Percentiles rank a stretch among this genome's conserved stretches.
Evolutionary conservation across 208 protist genomes (phyloP).

Genomic region (Trypanosoma platydactyli): DNA sequence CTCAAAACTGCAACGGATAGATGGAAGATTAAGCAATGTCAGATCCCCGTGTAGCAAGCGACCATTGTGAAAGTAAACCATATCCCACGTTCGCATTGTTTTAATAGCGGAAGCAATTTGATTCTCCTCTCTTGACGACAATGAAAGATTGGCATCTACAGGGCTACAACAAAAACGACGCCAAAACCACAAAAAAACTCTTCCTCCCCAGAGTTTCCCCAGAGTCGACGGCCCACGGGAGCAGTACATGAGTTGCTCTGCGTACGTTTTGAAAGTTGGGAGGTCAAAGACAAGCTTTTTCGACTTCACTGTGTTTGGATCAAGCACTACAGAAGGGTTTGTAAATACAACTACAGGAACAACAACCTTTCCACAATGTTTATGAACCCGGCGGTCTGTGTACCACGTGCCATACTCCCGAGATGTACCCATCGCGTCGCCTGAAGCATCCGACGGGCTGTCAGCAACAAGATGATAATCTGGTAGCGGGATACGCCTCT

Average conservation of each 20-base stretch:
- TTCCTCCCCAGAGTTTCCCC: conserved; percentile 17
- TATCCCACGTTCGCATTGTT: conserved; percentile 83
- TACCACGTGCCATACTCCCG: conserved; percentile 71
- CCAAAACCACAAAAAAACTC: neutral
- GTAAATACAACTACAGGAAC: conserved; percentile 90
- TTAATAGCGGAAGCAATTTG: conserved; percentile 52
- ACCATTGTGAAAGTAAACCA: conserved; percentile 77
- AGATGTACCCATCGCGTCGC: conserved; percentile 1
- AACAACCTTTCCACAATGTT: conserved; percentile 64
- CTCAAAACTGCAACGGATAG: conserved; percentile 51
- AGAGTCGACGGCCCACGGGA: conserved; percentile 25
- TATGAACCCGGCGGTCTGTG: conserved; percentile 67
- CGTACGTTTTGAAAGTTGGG: conserved; percentile 58
- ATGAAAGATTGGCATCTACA: neutral
- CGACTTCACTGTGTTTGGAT: conserved; percentile 62
- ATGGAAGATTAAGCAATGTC: conserved; percentile 46
- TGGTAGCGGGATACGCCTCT: conserved; percentile 60
- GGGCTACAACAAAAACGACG: neutral
- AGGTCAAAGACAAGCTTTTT: conserved; percentile 81
- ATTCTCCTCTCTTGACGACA: conserved; percentile 22
- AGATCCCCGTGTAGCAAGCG: conserved; percentile 71
- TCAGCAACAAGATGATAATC: conserved; percentile 24
- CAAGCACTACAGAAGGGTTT: conserved; percentile 59
- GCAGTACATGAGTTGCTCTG: conserved; percentile 17
- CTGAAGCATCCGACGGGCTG: neutral